Percentiles rank a stretch among this genome's conserved stretches.
phyloP scores from a whole-genome alignment of 306 rosid genomes.

The Hippophae rhamnoides region DNA sequence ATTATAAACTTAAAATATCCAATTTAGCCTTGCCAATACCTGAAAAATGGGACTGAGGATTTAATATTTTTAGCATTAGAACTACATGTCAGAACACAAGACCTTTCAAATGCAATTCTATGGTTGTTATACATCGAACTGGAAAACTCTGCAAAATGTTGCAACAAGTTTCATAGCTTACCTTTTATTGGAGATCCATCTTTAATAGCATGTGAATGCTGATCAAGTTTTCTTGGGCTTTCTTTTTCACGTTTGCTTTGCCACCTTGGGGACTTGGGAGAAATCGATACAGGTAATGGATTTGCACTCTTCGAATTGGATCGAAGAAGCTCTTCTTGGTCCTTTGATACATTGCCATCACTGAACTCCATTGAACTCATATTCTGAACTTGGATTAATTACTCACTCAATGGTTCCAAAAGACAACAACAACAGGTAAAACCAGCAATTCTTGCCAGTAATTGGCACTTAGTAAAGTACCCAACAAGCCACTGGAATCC shows the following conservation, averaged over 20 bases:
- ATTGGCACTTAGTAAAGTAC: background rate
- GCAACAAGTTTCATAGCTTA: too few species aligned
- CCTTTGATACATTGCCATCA: slow-evolving; percentile 35
- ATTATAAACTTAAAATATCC: too few species aligned
- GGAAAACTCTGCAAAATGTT: too few species aligned
- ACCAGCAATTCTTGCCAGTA: slow-evolving; percentile 7
- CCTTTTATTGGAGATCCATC: too few species aligned
- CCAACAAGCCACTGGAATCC: background rate
- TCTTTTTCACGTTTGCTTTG: slow-evolving; percentile 25
- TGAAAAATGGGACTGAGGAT: too few species aligned
- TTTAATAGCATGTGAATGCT: slow-evolving; percentile 18
- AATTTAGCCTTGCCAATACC: too few species aligned
- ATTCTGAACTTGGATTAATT: slow-evolving; percentile 12
- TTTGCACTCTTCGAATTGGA: slow-evolving; percentile 41
- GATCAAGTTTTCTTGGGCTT: slow-evolving; percentile 23
- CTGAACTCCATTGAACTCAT: slow-evolving; percentile 37
- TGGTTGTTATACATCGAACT: too few species aligned
- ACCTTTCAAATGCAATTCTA: too few species aligned
- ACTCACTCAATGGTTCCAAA: slow-evolving; percentile 8
- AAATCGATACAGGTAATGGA: slow-evolving; percentile 35
- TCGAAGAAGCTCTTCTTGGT: slow-evolving; percentile 35
- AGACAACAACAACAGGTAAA: slow-evolving; percentile 15
- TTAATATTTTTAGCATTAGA: too few species aligned
- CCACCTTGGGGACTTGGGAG: slow-evolving; percentile 33
- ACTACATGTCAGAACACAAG: too few species aligned